Base-by-base conservation (phyloP, 805 yeast genomes). In the Alloascoidea africana region DNA sequence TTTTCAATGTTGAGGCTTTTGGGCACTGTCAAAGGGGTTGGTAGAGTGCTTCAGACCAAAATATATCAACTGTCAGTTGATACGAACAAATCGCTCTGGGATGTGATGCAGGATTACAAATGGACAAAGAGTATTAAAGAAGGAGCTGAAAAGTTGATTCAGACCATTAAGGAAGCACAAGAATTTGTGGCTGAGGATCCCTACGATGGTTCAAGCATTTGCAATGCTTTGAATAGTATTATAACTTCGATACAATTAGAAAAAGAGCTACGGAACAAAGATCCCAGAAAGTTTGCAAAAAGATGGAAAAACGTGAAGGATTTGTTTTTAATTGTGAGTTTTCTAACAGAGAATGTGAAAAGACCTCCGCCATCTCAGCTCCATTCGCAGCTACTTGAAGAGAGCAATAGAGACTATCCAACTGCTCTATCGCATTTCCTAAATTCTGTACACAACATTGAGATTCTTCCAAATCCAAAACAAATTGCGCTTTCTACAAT, bases 401-500 rank as follows among this genome's bases (percentile, higher is more conserved):
- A n/a, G n/a, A 23, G 30, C 30, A 23, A 23, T 23, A n/a, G 30
- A 8, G n/a, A 23, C n/a, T 23, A 23, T 23, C n/a, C 30, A 23
- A 23, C 8, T 8, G 8, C 30, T 8, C n/a, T 23, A 23, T 8
- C 8, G 8, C n/a, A 8, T n/a, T 23, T 23, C n/a, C n/a, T 23
- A n/a, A 23, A 23, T n/a, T 8, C 13, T 23, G 30, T 23, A 8
- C 8, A 23, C n/a, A 23, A 23, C n/a, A 8, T 47, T 43, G 18
- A 58, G 50, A 14, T 41, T 40, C 3, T 38, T 38, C 17, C 49
- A 47, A 30, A 48, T 41, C 38, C 53, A 45, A 36, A 45, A 38
- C 48, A 56, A 39, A 49, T 71, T n/a, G 65, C 66, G 36, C 46
- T 69, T 4, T 66, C 75, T 0, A 71, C 78, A 0, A 61, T 71